Conservation (phyloP, 2,329 filamentous ascomycete species). For the Xylariaceae sp. region DNA sequence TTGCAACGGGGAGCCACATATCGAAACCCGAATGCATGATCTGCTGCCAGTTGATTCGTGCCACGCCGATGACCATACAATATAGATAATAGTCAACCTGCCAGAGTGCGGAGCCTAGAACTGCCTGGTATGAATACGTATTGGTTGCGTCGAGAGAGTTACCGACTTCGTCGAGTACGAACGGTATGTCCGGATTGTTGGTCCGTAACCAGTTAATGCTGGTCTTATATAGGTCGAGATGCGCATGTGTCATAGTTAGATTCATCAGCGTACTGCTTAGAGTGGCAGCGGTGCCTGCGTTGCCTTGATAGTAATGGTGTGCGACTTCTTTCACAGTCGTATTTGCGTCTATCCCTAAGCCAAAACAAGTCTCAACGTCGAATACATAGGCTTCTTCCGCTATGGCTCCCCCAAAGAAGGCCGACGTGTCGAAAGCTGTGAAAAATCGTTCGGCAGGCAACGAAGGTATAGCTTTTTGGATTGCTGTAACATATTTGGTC, state of each 20-base stretch:
- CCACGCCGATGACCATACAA: conserved; percentile 31
- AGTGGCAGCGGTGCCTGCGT: conserved; percentile 27
- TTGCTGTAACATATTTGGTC: conserved; percentile 31
- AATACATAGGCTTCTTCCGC: conserved; percentile 24
- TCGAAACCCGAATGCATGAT: conserved; percentile 31
- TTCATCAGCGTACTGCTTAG: conserved; percentile 31
- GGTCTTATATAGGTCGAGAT: conserved; percentile 29
- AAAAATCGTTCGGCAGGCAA: conserved; percentile 30
- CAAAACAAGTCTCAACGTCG: conserved; percentile 29
- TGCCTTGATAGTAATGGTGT: conserved; percentile 37
- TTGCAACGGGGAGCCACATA: conserved; percentile 23
- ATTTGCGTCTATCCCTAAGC: conserved; percentile 31
- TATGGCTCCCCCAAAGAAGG: conserved; percentile 23
- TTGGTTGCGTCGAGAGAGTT: conserved; percentile 32
- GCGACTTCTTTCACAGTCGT: conserved; percentile 33
- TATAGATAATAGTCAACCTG: conserved; percentile 37
- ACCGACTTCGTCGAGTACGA: conserved; percentile 35
- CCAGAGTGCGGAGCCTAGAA: conserved; percentile 35
- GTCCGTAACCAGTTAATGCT: conserved; percentile 31
- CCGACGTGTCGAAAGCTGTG: conserved; percentile 33
- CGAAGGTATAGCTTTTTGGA: conserved; percentile 23
- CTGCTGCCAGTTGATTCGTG: conserved; percentile 36
- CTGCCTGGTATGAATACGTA: conserved; percentile 31
- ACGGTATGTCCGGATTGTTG: conserved; percentile 30
- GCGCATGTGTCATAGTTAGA: conserved; percentile 23